Evolutionary conservation across 2,329 filamentous ascomycete genomes (phyloP).

Genomic region (Magnaporthiopsis poae): DNA sequence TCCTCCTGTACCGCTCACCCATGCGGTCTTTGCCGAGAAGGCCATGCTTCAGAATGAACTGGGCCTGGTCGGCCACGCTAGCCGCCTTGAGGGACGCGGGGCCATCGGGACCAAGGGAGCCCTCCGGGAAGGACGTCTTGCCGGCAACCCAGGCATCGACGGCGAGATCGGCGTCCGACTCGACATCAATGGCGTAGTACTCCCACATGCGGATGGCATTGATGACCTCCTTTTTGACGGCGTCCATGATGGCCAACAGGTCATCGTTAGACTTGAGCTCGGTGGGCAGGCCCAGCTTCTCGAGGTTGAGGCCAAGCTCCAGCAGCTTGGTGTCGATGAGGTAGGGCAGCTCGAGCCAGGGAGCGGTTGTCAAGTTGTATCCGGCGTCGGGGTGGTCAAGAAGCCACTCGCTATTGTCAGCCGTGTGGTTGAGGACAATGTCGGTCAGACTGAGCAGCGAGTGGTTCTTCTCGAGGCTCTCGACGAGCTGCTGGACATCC

Average conservation of each 20-base stretch:
- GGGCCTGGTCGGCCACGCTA: constrained; percentile 40
- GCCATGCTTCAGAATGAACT: constrained; percentile 59
- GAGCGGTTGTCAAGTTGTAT: constrained; percentile 86
- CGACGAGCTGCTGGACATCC: constrained; percentile 67
- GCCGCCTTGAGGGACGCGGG: constrained; percentile 39
- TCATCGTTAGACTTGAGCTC: constrained; percentile 63
- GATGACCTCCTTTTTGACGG: constrained; percentile 71
- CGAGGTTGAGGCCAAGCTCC: constrained; percentile 67
- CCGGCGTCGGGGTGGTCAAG: constrained; percentile 89
- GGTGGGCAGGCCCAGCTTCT: constrained; percentile 62
- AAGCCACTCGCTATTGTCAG: constrained; percentile 89
- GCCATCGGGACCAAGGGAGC: constrained; percentile 24
- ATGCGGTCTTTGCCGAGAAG: constrained; percentile 63
- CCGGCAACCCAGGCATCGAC: constrained; percentile 62
- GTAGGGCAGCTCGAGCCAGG: constrained; percentile 59
- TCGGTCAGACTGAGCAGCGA: constrained; percentile 83
- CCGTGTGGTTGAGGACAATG: constrained; percentile 96
- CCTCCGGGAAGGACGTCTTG: constrained; percentile 43
- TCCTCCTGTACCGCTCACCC: constrained; percentile 68
- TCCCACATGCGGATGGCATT: constrained; percentile 77
- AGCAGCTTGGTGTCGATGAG: constrained; percentile 54
- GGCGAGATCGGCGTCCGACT: constrained; percentile 58
- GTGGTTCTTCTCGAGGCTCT: constrained; percentile 74
- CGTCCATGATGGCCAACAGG: constrained; percentile 71
- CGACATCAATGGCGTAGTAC: constrained; percentile 77